Conservation (phyloP, 768 basidiomycete genomes). For the Scleroderma bovista region DNA sequence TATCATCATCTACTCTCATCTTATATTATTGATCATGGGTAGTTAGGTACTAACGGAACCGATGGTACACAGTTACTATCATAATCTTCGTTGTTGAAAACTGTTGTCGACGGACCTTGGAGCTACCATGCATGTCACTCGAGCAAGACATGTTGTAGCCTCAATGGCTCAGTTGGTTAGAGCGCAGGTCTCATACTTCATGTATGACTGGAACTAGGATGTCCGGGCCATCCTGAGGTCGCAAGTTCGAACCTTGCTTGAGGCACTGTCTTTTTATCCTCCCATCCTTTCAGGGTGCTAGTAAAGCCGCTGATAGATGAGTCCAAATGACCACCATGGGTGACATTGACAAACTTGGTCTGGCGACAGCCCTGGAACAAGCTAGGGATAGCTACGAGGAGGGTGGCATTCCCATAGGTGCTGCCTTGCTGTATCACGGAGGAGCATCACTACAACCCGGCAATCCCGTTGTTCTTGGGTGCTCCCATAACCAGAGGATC, state of each 20-base stretch:
- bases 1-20: no score
- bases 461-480: constrained; percentile 31
- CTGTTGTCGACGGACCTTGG: no score
- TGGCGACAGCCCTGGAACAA: constrained; percentile 32
- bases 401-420: constrained; percentile 63
- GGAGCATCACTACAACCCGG: not conserved
- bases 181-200: constrained; percentile 48
- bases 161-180: constrained; percentile 50
- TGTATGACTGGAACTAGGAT: constrained; percentile 24
- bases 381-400: constrained; percentile 43
- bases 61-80: no score
- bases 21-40: no score
- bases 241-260: constrained; percentile 57
- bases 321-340: no score
- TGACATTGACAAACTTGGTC: constrained; percentile 25
- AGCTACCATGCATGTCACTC: no score
- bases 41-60: no score
- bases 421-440: constrained; percentile 37
- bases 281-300: not conserved
- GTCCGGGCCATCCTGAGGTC: constrained; percentile 48
- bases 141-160: constrained; percentile 4
- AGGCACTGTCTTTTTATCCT: constrained; percentile 30
- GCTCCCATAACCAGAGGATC: constrained; percentile 40
- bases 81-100: no score
- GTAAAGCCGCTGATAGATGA: no score